phyloP scores from a whole-genome alignment of 2,329 filamentous ascomycete genomes.

The Sporothrix curviconia region DNA sequence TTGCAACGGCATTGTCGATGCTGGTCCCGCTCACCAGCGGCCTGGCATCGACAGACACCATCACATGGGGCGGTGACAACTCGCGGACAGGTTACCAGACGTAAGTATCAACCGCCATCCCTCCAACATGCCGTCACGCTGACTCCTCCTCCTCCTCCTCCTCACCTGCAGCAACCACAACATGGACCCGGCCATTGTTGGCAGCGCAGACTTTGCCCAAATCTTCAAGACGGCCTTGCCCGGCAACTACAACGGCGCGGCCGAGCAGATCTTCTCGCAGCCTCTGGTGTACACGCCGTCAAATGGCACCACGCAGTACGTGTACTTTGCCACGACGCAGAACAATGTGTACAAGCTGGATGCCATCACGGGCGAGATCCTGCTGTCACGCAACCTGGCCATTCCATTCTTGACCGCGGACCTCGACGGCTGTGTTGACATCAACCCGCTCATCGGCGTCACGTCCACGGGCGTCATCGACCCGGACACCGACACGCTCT shows the following conservation, averaged over 20 bases:
- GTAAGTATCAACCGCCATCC: slow-evolving; percentile 27
- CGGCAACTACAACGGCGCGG: slow-evolving; percentile 42
- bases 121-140: no score
- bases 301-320: slow-evolving; percentile 34
- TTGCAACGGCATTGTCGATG: slow-evolving; percentile 23
- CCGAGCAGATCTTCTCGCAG: slow-evolving; percentile 48
- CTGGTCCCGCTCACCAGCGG: slow-evolving; percentile 30
- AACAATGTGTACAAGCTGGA: slow-evolving; percentile 46
- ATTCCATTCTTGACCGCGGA: slow-evolving; percentile 42
- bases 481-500: slow-evolving; percentile 41
- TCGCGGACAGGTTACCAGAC: slow-evolving; percentile 46
- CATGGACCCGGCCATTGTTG: slow-evolving; percentile 54
- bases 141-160: no score
- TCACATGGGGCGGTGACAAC: slow-evolving; percentile 55
- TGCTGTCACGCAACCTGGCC: slow-evolving; percentile 34
- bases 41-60: slow-evolving; percentile 45
- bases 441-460: slow-evolving; percentile 41
- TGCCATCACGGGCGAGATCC: slow-evolving; percentile 38
- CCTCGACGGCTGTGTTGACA: slow-evolving; percentile 40
- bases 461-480: slow-evolving; percentile 47
- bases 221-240: slow-evolving; percentile 47
- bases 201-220: slow-evolving; percentile 47
- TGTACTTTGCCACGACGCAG: slow-evolving; percentile 44
- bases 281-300: slow-evolving; percentile 42
- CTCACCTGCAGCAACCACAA: slow-evolving; percentile 45